Evolutionary conservation across 345 rosid genomes (phyloP), one percentile per base, ranked within the genome.

Genomic region (Gossypium mustelinum): DNA sequence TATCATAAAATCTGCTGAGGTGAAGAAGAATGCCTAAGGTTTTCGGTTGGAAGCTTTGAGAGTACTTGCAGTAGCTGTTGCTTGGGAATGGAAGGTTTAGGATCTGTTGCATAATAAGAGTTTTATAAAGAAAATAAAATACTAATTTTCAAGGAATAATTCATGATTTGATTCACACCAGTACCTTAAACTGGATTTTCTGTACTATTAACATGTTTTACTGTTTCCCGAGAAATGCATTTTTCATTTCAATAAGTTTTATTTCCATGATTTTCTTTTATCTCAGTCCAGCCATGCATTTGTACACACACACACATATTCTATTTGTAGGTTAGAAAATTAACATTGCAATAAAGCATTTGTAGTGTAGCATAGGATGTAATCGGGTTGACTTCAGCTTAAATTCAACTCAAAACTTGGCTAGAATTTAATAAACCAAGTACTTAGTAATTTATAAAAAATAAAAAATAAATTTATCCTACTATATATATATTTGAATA

Each of bases 21-120:
- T 68, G 58, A 68, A 68, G 58, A 68, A 68, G 72, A 48, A 48
- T 50, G 58, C 72, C 2, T 68, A 24, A 68, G 56, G 72, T 68
- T 24, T 24, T 73, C 41, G 27, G 43, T 27, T 27, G 0, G 41
- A 34, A 61, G 66, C 41, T 55, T 18, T 8, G 9, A 59, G n/a
- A 14, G 55, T 51, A 51, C 43, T 61, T 27, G 18, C 41, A 61
- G 17, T 18, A 29, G 66, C 45, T 27, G 44, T 29, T 61, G 64
- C 27, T 60, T 12, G 64, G 64, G 64, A 60, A 22, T 22, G 62
- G 34, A 22, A 58, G 62, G 27, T 27, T 25, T 12, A 60, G n/a
- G 3, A 14, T 61, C 43, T 29, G 18, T 13, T 61, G 11, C n/a
- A 13, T 29, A 60, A 27, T 27, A 61, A 61, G 66, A 60, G 65